Evolutionary conservation across 768 basidiomycete species (phyloP), one percentile per base, ranked within the genome.

Genomic region (Tephrocybe rancida): DNA sequence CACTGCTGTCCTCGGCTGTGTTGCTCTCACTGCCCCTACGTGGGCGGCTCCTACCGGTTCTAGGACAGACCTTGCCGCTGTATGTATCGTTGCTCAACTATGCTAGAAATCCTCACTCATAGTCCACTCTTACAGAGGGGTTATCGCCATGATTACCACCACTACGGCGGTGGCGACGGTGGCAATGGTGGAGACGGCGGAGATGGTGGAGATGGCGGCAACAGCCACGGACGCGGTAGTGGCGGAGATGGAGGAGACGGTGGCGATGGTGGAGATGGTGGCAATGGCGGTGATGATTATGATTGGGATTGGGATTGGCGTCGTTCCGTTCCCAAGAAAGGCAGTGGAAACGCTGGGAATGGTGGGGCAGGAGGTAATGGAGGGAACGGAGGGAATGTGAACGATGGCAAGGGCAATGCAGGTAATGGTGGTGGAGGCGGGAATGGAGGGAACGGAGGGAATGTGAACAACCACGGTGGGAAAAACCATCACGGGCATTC

Each of bases 1-100:
- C 13, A 16, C 50, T 42, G 46, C 50, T 16, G 25, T 56, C 16
- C 30, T 56, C 10, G 32, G 55, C 32, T 48, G 39, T 38, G 25
- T 26, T 22, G 27, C 41, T 18, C 50, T 56, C 39, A 19, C 35
- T 24, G 41, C 45, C 32, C 50, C 55, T 7, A 37, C 14, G 9
- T 43, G 48, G 44, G 50, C 50, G 24, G 50, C 50, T 22, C 55
- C 55, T 13, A 29, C 48, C 25, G 34, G 18, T 30, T 38, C 49
- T 50, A 48, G 38, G 26, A 19, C 42, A 1, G 48, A 19, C 26
- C 35, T 51, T 18, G 43, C 26, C 8, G 24, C 10, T 27, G 55
- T 51, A 29, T 11, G 55, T 46, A 19, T 38, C 10, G 8, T 16
- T 4, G 11, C 11, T 35, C 6, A 18, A 26, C n/a, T 10, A 3